phyloP scores from a whole-genome alignment of 176 grass and related monocot species.

The Chloris gayana region DNA sequence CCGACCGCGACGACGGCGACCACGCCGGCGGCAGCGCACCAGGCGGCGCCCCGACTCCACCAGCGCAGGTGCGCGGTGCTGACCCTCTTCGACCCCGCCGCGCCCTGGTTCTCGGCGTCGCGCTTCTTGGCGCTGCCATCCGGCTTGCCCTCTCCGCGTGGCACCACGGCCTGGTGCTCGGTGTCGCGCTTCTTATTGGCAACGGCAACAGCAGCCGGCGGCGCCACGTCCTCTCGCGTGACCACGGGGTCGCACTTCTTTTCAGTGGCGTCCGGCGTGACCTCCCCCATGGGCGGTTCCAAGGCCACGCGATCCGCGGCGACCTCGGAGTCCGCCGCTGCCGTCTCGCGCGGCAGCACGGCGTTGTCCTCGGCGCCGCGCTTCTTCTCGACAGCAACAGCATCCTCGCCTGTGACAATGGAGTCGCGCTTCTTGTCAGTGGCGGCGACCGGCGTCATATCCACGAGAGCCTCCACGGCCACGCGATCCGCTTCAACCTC shows the following conservation, averaged over 20 bases:
- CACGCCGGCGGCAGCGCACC: constrained; percentile 26
- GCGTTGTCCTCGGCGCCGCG: background rate
- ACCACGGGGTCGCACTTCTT: background rate
- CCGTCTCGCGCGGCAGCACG: background rate
- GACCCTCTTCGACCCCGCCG: background rate
- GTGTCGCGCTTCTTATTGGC: background rate
- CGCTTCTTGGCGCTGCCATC: background rate
- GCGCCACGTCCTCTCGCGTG: background rate
- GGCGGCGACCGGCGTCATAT: background rate
- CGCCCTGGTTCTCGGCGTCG: background rate
- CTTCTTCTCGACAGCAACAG: background rate
- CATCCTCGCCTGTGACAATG: background rate
- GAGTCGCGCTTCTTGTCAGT: background rate
- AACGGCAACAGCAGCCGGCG: background rate
- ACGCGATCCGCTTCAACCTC: background rate
- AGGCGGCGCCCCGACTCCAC: constrained; percentile 21
- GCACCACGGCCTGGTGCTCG: background rate
- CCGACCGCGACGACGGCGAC: constrained; percentile 19
- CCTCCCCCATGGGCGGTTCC: background rate
- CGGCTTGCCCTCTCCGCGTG: background rate
- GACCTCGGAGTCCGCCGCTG: background rate
- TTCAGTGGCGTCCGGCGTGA: background rate
- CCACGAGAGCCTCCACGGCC: background rate
- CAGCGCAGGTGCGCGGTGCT: background rate
- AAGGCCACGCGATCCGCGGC: background rate